These are phyloP conservation scores for Cochlearia excelsa DNA, from an alignment of 345 rosid genomes.

Conservation along the genomic window DNA sequence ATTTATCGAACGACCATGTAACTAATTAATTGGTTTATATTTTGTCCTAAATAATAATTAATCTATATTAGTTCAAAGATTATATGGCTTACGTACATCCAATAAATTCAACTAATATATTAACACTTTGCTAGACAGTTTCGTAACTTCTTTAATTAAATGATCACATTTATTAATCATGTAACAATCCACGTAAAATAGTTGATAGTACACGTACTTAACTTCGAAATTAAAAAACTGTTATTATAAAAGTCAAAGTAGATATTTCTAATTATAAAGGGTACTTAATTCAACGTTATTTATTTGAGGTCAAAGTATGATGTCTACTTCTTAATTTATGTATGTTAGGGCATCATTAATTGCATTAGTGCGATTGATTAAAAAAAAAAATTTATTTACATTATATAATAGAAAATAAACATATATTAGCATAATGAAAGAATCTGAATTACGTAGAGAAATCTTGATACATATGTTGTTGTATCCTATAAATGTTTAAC, in stretches of 20 bases:
- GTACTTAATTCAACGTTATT: too few species aligned
- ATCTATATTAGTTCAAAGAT: neutral
- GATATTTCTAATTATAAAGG: conserved; percentile 5
- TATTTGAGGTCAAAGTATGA: conserved; percentile 20
- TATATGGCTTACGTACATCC: too few species aligned
- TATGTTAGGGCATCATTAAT: conserved; percentile 21
- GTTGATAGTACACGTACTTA: conserved; percentile 19
- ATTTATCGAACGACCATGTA: conserved; percentile 6
- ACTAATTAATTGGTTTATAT: neutral
- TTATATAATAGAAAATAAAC: too few species aligned
- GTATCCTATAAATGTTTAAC: too few species aligned
- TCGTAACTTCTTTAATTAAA: conserved; percentile 18
- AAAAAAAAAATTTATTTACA: neutral
- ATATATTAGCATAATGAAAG: too few species aligned
- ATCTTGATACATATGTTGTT: too few species aligned
- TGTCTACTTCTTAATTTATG: conserved; percentile 16
- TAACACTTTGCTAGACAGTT: conserved; percentile 28
- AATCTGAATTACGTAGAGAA: conserved; percentile 20
- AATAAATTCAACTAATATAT: conserved; percentile 36
- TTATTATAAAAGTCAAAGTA: conserved; percentile 28
- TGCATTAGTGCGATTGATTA: conserved; percentile 17
- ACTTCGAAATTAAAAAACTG: conserved; percentile 10
- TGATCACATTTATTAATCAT: conserved; percentile 21
- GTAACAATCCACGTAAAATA: conserved; percentile 28
- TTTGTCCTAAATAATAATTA: neutral